These are phyloP conservation scores for Chlorella variabilis DNA, from an alignment of 163 green algal species.

Conservation along the genomic window DNA sequence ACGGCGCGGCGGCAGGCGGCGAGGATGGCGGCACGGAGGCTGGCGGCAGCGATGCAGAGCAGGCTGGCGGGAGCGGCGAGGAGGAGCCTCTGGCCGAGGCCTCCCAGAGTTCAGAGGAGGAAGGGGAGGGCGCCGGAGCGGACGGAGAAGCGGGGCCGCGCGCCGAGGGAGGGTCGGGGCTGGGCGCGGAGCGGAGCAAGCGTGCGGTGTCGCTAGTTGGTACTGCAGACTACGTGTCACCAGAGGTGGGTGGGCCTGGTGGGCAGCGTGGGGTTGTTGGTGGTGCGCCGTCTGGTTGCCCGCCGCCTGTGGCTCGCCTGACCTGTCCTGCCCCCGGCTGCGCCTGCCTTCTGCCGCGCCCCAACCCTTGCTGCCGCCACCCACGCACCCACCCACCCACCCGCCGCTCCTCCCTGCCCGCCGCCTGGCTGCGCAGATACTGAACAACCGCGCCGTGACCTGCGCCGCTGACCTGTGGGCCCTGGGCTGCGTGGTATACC, in stretches of 20 bases:
- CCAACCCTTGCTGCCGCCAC: no score
- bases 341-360: background rate
- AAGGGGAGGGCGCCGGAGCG: background rate
- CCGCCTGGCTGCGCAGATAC: no score
- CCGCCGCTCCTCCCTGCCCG: background rate
- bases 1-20: no score
- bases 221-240: slow-evolving; percentile 95
- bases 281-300: no score
- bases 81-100: background rate
- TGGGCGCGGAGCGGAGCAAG: slow-evolving; percentile 14
- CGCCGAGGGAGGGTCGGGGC: no score
- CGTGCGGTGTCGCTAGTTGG: slow-evolving; percentile 84
- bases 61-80: no score
- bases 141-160: no score
- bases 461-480: slow-evolving; percentile 90
- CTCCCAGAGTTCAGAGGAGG: background rate
- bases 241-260: slow-evolving; percentile 70
- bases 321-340: no score
- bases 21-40: background rate
- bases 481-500: slow-evolving; percentile 91
- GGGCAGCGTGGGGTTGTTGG: no score
- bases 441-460: slow-evolving; percentile 67
- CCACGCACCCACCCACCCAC: no score
- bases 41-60: background rate
- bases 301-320: no score